A percentile compares a stretch with the other conserved stretches of the same genome.
These are phyloP conservation scores for Sporobolus alterniflorus DNA, from an alignment of 202 grass and related monocot genomes.

Conservation along the genomic window DNA sequence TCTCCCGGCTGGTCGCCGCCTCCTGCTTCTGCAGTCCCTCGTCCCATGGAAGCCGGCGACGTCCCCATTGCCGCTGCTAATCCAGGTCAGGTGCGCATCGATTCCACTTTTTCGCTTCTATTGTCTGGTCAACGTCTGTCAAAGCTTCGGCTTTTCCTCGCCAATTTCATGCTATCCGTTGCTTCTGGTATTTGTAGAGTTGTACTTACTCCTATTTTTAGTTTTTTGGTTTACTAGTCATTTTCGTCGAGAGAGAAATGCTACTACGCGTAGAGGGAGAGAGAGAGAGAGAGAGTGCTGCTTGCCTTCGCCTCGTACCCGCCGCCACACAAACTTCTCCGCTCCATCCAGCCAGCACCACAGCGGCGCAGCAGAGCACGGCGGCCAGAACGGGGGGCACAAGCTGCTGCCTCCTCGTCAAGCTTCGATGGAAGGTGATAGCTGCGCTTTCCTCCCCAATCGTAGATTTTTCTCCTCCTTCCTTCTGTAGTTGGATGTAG, in stretches of 20 bases:
- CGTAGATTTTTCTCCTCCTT: not conserved
- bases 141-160: no score
- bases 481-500: not conserved
- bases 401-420: not conserved
- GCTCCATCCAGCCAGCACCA: not conserved
- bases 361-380: not conserved
- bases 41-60: not conserved
- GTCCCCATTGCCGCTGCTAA: not conserved
- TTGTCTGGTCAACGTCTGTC: no score
- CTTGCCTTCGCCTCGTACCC: no score
- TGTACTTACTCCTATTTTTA: no score
- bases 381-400: not conserved
- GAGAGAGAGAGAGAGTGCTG: constrained; percentile 11
- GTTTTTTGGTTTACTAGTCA: no score
- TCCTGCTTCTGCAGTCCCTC: not conserved
- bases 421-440: not conserved
- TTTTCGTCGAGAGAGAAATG: no score
- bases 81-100: no score
- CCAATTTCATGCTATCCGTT: no score
- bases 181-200: no score
- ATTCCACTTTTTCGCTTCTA: no score
- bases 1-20: not conserved
- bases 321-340: no score
- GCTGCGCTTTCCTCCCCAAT: not conserved
- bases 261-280: no score